Evolutionary conservation across 768 basidiomycete species (phyloP).

Genomic region (Mycena venus): DNA sequence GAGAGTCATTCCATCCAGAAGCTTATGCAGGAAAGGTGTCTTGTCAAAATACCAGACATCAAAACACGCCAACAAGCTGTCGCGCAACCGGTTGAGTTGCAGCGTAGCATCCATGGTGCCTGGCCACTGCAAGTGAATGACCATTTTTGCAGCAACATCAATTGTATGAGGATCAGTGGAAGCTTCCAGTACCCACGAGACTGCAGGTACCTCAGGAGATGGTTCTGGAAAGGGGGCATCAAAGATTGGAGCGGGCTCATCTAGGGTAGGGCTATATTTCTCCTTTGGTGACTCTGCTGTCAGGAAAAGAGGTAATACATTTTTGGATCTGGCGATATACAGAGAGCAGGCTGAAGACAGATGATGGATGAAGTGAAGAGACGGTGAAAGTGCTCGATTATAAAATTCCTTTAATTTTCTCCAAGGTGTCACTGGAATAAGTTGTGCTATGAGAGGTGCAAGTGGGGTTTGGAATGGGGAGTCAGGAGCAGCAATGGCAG

Average conservation of each 20-base stretch:
- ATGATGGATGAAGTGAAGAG: background rate
- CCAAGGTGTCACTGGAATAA: background rate
- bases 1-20: no score
- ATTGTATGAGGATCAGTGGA: background rate
- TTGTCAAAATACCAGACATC: no score
- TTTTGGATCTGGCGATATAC: no score
- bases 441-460: background rate
- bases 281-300: no score
- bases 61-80: background rate
- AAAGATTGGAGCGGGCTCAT: background rate
- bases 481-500: background rate
- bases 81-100: background rate
- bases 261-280: no score
- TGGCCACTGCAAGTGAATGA: background rate
- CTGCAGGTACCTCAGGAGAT: background rate
- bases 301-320: no score
- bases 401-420: background rate
- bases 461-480: no score
- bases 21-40: background rate
- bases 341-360: no score
- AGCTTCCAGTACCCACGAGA: slow-evolving; percentile 1
- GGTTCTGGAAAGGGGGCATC: no score
- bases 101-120: background rate
- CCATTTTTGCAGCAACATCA: background rate
- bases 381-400: no score